Base-by-base conservation (phyloP, 2,329 filamentous ascomycete genomes). In the Gliomastix tumulicola region DNA sequence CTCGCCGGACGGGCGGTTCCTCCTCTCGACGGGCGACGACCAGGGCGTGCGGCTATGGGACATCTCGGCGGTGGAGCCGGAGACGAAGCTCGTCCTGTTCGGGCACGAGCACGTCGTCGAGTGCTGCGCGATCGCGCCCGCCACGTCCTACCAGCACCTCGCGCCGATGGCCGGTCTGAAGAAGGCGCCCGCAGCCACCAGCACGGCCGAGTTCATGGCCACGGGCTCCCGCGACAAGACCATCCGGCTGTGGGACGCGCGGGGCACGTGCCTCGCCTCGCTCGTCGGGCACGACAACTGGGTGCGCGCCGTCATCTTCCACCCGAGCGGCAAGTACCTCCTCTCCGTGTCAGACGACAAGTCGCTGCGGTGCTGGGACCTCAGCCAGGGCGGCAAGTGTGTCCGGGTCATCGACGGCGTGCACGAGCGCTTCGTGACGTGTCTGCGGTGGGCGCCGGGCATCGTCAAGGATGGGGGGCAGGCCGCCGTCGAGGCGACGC, bases 261-360 rank as follows among this genome's bases (percentile, higher is more conserved):
- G 88, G 37, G 90, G 90, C 21, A 88, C 82, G 10, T 77, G 87
- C 44, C 79, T 96, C 54, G 90, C 88, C 57, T 92, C 84, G 0
- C 68, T 97, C 2, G 65, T 79, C 2, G 90, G 90, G 3, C 90
- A 96, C 55, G 89, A 96, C 57, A 96, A 96, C 56, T 97, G 90
- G 90, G 79, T 97, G 8, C 79, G 88, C 21, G 84, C 76, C 1
- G 62, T 96, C 6, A 79, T 88, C 9, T 97, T 95, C 57, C 90
- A 96, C 51, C 90, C 90, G 0, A 85, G 87, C 8, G 90, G 90
- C 30, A 94, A 90, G 60, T 96, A 92, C 51, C 71, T 97, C 2
- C 64, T 97, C 6, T 89, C 83, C 7, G 86, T 84, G 16, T 76
- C 83, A 13, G 90, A 97, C 56, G 90, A 97, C 64, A 94, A 92